A percentile compares a stretch with the other conserved stretches of the same genome.
phyloP scores from a whole-genome alignment of 495 filamentous ascomycete species.

The Aspergillus steynii region DNA sequence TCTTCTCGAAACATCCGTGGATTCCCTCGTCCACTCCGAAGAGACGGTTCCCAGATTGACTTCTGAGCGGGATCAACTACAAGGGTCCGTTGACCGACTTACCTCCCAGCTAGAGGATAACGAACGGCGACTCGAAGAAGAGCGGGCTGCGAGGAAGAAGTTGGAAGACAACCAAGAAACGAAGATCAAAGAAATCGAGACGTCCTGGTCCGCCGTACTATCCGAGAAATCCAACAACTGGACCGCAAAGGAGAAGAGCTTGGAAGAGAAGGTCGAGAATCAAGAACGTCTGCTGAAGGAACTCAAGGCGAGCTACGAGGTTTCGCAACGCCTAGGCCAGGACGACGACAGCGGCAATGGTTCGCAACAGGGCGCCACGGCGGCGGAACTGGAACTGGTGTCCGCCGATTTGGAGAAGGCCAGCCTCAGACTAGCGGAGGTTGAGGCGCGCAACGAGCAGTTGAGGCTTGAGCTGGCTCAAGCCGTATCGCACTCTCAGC shows the following conservation, averaged over 20 bases:
- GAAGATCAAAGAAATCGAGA: conserved; percentile 82
- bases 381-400: conserved; percentile 91
- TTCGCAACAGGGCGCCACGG: conserved; percentile 62
- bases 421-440: conserved; percentile 80
- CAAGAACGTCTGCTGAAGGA: conserved; percentile 92
- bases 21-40: conserved; percentile 86
- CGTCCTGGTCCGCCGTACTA: conserved; percentile 88
- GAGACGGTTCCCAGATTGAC: conserved; percentile 87
- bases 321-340: conserved; percentile 82
- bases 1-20: conserved; percentile 91
- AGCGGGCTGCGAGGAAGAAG: conserved; percentile 67
- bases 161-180: conserved; percentile 75
- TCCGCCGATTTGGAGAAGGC: conserved; percentile 89
- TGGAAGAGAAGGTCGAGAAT: conserved; percentile 91
- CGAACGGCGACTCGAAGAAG: conserved; percentile 71
- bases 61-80: conserved; percentile 81
- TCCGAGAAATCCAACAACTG: conserved; percentile 95
- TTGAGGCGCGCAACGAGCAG: conserved; percentile 94
- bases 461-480: conserved; percentile 87
- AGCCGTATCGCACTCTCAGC: conserved; percentile 70
- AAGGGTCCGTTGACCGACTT: conserved; percentile 74
- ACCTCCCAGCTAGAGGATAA: conserved; percentile 90
- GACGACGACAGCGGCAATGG: conserved; percentile 63
- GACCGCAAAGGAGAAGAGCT: conserved; percentile 87
- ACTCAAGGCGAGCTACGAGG: conserved; percentile 95